Base-by-base conservation (phyloP, 2,329 filamentous ascomycete species). In the Keithomyces neogunnii region DNA sequence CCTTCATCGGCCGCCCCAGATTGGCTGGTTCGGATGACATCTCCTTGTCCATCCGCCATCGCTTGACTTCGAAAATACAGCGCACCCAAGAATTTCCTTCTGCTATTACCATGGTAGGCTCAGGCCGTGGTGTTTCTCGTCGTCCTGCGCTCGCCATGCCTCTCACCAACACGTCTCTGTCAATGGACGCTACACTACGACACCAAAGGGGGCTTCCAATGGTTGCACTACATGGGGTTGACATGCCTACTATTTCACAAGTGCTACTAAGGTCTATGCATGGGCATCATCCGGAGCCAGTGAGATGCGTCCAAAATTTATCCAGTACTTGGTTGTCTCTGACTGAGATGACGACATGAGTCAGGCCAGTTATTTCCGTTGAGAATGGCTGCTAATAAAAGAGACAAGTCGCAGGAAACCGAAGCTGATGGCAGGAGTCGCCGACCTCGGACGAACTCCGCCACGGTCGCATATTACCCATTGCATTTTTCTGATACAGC, bases 391-490 rank as follows among this genome's bases (percentile, higher is more conserved):
- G 11, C 30, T 4, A 35, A 29, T 33, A 33, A 9, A 19, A 35
- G 44, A 35, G n/a, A 33, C 30, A 19, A 46, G 9, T 10, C 26
- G 33, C 8, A 29, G 39, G 11, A 33, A 19, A 43, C 28, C 30
- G 30, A 29, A 32, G 19, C 19, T 35, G 32, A 50, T 44, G 39
- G 47, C 51, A 47, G 28, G 47, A 11, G 26, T 33, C 30, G 51
- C 54, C 47, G 52, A 55, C 49, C 44, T 54, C 54, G 54, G 54
- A 51, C 47, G 47, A 52, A 47, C 42, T 50, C 49, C 47, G 49
- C 49, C 47, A 46, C 39, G 28, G 39, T 54, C 44, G 40, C 36
- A 48, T 51, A 33, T 55, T 49, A 51, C 31, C 13, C 49, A 45
- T 45, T 45, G 13, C 30, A 3, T 45, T 30, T 48, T 38, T 4